Base-by-base conservation (phyloP, 495 filamentous ascomycete genomes). In the Jackrogersella multiformis region DNA sequence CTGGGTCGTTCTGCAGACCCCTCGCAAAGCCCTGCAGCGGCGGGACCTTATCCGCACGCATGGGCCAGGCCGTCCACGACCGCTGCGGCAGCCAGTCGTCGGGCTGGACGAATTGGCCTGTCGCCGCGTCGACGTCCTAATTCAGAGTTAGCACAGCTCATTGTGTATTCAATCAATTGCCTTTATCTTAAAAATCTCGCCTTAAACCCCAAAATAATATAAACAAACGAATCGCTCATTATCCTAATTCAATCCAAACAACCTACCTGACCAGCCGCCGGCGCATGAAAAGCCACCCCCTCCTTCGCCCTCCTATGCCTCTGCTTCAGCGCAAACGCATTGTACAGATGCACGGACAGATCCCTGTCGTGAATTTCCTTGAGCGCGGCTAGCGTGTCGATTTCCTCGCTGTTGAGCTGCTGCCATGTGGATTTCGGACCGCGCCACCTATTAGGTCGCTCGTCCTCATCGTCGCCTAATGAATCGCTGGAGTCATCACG, bases 1-100 rank as follows among this genome's bases (percentile, higher is more conserved):
- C 61, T 9, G 51, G 61, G 53, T 64, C 78, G 34, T 81, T 71
- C 8, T 73, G 69, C 15, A 44, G 10, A 10, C 18, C 45, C 0
- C 76, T 58, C 26, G 61, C 60, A 23, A 74, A 20, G 30, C 78
- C 58, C 24, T 80, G 79, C 8, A 78, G 73, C n/a, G 83, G 80
- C 2, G 90, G 89, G 15, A 93, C 90, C 6, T 80, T 76, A 9
- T 79, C 72, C 18, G 82, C 80, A 13, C 75, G 75, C 76, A 93
- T 66, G 16, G 93, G 93, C 93, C 93, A 97, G 1, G 91, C 89
- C 2, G 89, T 89, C 92, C 92, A 96, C 28, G 49, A 18, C 56
- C 81, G 85, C 5, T 80, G 81, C 15, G 86, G 83, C 13, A 66
- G 55, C 76, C 81, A 85, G n/a, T 57, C 67, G 35, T 59, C 46